Percentiles rank a stretch among this genome's conserved stretches.
These are phyloP conservation scores for Yamadazyma endophytica DNA, from an alignment of 805 yeast species.

Conservation along the genomic window DNA sequence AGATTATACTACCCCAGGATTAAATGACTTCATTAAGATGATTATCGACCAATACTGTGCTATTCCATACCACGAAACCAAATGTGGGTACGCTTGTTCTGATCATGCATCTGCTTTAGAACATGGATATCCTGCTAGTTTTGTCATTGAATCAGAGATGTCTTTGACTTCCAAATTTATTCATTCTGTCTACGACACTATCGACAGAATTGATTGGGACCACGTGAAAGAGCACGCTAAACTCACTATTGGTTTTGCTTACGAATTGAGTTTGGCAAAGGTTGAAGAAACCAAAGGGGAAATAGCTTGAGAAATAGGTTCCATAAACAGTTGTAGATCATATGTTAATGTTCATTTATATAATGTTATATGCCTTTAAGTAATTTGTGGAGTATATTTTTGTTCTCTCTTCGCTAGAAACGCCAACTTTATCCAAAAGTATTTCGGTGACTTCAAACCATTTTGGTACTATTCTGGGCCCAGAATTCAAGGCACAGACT, in stretches of 20 bases:
- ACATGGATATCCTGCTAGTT: constrained; percentile 80
- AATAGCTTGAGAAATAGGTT: too few species aligned
- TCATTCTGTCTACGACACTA: constrained; percentile 75
- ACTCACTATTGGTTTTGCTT: constrained; percentile 66
- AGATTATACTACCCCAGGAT: constrained; percentile 55
- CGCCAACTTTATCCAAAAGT: constrained; percentile 12
- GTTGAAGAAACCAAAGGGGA: constrained; percentile 6
- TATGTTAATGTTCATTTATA: too few species aligned
- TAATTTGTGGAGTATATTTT: constrained; percentile 16
- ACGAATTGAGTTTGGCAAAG: constrained; percentile 56
- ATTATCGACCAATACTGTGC: constrained; percentile 59
- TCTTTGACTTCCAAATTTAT: constrained; percentile 62
- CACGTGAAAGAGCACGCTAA: constrained; percentile 82
- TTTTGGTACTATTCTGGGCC: constrained; percentile 11
- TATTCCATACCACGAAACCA: constrained; percentile 69
- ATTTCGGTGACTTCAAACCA: constrained; percentile 19
- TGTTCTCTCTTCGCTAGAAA: constrained; percentile 7
- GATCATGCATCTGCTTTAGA: constrained; percentile 87
- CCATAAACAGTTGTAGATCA: too few species aligned
- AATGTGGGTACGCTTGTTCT: constrained; percentile 90
- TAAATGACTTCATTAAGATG: constrained; percentile 59
- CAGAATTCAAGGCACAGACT: constrained; percentile 24
- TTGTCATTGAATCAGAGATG: constrained; percentile 75
- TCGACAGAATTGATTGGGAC: constrained; percentile 71
- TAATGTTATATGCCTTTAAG: constrained; percentile 15